Conservation (phyloP, 2,329 filamentous ascomycete genomes). For the Clonostachys rhizophaga region DNA sequence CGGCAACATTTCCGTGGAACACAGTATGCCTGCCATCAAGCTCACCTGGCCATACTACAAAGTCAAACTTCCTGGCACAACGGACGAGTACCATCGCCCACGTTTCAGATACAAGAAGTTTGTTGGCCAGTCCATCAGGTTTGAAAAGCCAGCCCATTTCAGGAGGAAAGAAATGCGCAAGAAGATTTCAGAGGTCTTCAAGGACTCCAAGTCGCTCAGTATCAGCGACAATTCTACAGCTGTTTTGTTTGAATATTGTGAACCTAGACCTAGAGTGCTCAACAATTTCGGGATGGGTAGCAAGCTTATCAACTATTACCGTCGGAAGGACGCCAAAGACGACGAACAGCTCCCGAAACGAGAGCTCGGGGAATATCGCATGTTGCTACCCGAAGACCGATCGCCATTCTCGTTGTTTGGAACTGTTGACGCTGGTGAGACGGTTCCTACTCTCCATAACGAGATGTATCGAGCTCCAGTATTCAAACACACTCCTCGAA, state of each 20-base stretch:
- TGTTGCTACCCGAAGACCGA: conserved; percentile 87
- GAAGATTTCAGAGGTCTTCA: conserved; percentile 75
- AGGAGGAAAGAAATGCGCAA: conserved; percentile 83
- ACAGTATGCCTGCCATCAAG: conserved; percentile 86
- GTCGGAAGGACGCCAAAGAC: conserved; percentile 69
- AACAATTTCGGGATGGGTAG: conserved; percentile 98
- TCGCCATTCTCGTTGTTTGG: conserved; percentile 96
- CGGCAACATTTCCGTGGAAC: conserved; percentile 87
- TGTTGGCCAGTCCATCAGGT: conserved; percentile 63
- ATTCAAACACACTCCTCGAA: conserved; percentile 76
- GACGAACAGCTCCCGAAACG: conserved; percentile 72
- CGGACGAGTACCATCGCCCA: conserved; percentile 78
- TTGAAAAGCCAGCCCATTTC: conserved; percentile 65
- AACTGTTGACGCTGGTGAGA: conserved; percentile 85
- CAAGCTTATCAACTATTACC: conserved; percentile 94
- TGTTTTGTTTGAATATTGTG: conserved; percentile 90
- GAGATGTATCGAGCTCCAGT: conserved; percentile 93
- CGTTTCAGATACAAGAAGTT: conserved; percentile 67
- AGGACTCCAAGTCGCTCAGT: conserved; percentile 75
- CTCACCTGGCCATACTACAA: conserved; percentile 96
- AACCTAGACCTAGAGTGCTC: conserved; percentile 85
- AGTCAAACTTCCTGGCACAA: conserved; percentile 72
- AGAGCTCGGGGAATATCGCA: conserved; percentile 83
- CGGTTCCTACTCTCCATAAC: conserved; percentile 87
- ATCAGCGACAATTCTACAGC: conserved; percentile 85